Base-by-base conservation (phyloP, 768 basidiomycete species). In the Cystobasidium tubakii region DNA sequence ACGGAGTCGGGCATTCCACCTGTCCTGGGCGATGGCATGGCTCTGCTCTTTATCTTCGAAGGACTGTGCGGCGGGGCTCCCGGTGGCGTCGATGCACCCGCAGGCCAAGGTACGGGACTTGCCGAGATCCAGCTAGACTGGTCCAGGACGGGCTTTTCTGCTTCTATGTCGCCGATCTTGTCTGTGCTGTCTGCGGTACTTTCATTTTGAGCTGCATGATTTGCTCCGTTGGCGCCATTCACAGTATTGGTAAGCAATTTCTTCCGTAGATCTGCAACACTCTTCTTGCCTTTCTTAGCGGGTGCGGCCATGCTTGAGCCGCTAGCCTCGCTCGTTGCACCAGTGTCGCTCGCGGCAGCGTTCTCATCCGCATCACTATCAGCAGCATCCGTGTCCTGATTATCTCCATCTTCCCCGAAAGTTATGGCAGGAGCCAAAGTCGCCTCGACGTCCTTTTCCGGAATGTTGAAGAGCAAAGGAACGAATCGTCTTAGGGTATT, bases 401-500 rank as follows among this genome's bases (percentile, higher is more conserved):
- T 82, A 69, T 92, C 89, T 62, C 78, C 78, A 33, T 79, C 77
- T 4, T 75, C 79, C 36, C 72, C 46, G 75, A 77, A 67, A 43
- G 44, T 50, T 1, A 75, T 46, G 1, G 42, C 62, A 76, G 77
- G 55, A 79, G 78, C 80, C 54, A 84, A 81, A 15, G 82, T 81
- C 15, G 81, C 81, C 75, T 84, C 82, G 75, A 84, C 83, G 50
- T 83, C 83, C n/a, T 78, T 78, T 39, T 80, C 79, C 63, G 80
- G 76, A 66, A 83, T 78, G 75, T 90, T 82, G 84, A 88, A 92
- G 34, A 98, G 83, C 39, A 88, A 82, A 12, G 93, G 92, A 60
- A 97, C 85, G 81, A 98, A 95, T 9, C 86, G 83, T 43, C 91
- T 86, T 43, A 99, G 83, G 82, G 94, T 94, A 57, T 85, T 85